Base-by-base conservation (phyloP, 1,139 yeast species). In the Protomyces arabidopsidicola region DNA sequence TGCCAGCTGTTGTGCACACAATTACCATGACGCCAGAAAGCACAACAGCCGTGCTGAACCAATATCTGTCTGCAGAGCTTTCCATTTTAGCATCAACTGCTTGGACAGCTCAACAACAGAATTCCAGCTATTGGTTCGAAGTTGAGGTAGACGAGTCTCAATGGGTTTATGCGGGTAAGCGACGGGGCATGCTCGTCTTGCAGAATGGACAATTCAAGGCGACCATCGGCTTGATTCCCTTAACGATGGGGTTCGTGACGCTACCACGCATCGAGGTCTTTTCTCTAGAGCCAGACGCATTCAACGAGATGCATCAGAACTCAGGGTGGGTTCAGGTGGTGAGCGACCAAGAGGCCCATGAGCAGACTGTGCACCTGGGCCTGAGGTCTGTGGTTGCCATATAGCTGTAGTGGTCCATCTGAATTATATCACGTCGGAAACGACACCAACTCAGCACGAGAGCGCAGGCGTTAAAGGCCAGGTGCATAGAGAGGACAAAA, bases 141-240 rank as follows among this genome's bases (percentile, higher is more conserved):
- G 35, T 59, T 18, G 45, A 59, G 9, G 42, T 42, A 3, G 63
- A 59, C 20, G 56, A 52, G n/a, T 18, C 18, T 2, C 22, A 38
- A 3, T 59, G 63, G 63, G 16, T 59, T 14, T n/a, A 52, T 18
- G 56, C 34, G 16, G 63, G 63, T 10, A 52, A 53, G 24, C 31
- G 34, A 14, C 52, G 53, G 27, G 57, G 55, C 18, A 10, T 18
- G 24, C 39, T 57, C 16, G 12, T 10, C 48, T 9, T 42, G 12
- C 12, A 10, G 27, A 24, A 42, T 18, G 48, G 48, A 16, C 22
- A 42, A 42, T 42, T 20, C 27, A 9, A 18, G 12, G 14, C 18
- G 12, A 20, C 16, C 14, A 5, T 42, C 14, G 48, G 48, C 9
- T 20, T 42, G 8, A 42, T 42, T 16, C 48, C 48, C 9, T 16